A percentile compares a stretch with the other conserved stretches of the same genome.
Conservation (phyloP, 768 basidiomycete species). For the Psilocybe subaeruginosa region DNA sequence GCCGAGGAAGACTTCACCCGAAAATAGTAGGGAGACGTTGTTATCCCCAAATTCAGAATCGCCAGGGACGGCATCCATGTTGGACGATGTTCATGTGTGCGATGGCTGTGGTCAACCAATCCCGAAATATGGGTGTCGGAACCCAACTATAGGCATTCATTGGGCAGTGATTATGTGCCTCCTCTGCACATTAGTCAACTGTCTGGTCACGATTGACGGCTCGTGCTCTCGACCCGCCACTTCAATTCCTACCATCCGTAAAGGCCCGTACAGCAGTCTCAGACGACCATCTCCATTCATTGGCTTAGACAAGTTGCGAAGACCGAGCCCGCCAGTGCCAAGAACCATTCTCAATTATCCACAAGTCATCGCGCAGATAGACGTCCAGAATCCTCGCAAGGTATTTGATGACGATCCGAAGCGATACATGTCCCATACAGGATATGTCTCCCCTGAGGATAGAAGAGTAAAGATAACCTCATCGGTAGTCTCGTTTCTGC, state of each 20-base stretch:
- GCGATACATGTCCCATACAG: background rate
- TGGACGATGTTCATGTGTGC: background rate
- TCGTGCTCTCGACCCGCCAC: background rate
- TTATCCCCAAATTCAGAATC: background rate
- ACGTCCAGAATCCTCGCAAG: background rate
- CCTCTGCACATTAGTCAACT: background rate
- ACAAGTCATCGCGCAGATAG: background rate
- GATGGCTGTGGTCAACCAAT: background rate
- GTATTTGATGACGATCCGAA: background rate
- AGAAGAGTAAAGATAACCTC: background rate
- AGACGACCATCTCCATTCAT: constrained; percentile 4
- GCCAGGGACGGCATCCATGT: background rate
- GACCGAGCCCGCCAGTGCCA: background rate
- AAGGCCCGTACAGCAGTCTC: background rate
- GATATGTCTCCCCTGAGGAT: constrained; percentile 1
- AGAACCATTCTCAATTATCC: background rate
- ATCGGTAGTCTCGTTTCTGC: background rate
- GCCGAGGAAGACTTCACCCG: background rate
- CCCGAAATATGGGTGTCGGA: background rate
- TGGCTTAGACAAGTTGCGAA: background rate
- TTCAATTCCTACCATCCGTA: background rate
- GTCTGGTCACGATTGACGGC: background rate
- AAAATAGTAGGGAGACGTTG: background rate
- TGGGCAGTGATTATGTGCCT: background rate
- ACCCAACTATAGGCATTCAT: background rate